Evolutionary conservation across 2,329 filamentous ascomycete genomes (phyloP), one percentile per base, ranked within the genome.

Genomic region (Fusarium ramigenum): DNA sequence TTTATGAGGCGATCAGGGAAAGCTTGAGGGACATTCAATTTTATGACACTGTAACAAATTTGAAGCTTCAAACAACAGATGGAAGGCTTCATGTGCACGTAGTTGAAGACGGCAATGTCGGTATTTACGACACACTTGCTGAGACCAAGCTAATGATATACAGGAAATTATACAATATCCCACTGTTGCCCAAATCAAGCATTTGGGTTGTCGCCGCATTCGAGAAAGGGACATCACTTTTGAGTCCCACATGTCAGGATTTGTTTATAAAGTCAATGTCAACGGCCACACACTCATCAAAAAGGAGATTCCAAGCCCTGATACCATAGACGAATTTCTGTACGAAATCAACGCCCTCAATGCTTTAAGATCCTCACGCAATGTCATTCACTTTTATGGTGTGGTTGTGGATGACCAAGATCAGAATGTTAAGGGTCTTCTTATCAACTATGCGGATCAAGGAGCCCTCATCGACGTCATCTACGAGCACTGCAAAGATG

Each of bases 281-380:
- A 85, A 89, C 65, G 91, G 89, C 15, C 84, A 87, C 64, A 85
- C 90, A 4, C 92, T 95, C 77, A 97, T 99, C 83, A 98, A 98
- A 82, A 99, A 99, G 81, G 96, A 99, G 79, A 98, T 99, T 21
- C 96, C 96, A 2, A 95, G 96, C 3, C 96, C 95, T 5, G 96
- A 98, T 78, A 96, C 94, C 0, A 92, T 98, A 25, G 96, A 98
- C 71, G 96, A 98, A 80, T 99, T 99, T 78, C 85, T 98, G 5
- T 99, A 99, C 81, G 96, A 99, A 83, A 93, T 98, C 80, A 98
- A 98, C 80, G 96, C 96, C 7, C 89, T 99, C n/a, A 92, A 93
- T 80, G 90, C 90, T 36, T 86, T 99, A 21, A 87, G 88, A 46
- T 90, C 89, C 63, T 93, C 94, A 4, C 86, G 87, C 10, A 92